phyloP scores from a whole-genome alignment of 257 asterid genomes.

The Handroanthus guayacan region DNA sequence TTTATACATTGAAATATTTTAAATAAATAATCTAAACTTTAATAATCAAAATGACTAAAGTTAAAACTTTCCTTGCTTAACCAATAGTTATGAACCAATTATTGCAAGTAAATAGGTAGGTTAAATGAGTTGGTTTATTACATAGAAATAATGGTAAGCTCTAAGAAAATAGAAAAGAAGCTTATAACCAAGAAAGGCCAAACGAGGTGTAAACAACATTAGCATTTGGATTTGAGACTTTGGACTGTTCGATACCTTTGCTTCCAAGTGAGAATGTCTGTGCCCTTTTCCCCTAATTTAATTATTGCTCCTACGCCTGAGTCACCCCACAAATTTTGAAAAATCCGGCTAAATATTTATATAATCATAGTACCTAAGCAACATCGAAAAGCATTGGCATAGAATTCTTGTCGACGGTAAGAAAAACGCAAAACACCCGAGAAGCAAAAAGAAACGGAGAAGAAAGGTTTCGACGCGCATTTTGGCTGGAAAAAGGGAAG shows the following conservation, averaged over 20 bases:
- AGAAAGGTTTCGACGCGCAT: constrained; percentile 7
- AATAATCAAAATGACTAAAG: background rate
- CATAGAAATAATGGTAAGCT: background rate
- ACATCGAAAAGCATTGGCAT: constrained; percentile 43
- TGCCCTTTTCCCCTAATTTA: constrained; percentile 35
- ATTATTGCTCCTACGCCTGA: constrained; percentile 30
- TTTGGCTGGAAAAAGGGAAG: constrained; percentile 15
- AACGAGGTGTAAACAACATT: background rate
- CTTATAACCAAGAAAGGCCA: background rate
- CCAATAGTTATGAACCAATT: background rate
- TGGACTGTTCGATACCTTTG: constrained; percentile 39
- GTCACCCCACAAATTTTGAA: constrained; percentile 31
- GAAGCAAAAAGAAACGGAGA: background rate
- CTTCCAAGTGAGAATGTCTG: constrained; percentile 51
- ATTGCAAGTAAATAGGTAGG: background rate
- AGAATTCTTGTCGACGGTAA: constrained; percentile 22
- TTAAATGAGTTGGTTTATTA: background rate
- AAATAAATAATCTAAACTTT: background rate
- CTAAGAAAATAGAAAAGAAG: constrained; percentile 6
- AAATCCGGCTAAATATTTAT: constrained; percentile 31
- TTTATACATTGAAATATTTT: background rate
- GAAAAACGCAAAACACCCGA: constrained; percentile 30
- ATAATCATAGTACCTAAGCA: constrained; percentile 35
- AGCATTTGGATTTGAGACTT: background rate
- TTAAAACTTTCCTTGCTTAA: background rate